Conservation (phyloP, 208 protist genomes). For the Herpetomonas samuelpessoai region DNA sequence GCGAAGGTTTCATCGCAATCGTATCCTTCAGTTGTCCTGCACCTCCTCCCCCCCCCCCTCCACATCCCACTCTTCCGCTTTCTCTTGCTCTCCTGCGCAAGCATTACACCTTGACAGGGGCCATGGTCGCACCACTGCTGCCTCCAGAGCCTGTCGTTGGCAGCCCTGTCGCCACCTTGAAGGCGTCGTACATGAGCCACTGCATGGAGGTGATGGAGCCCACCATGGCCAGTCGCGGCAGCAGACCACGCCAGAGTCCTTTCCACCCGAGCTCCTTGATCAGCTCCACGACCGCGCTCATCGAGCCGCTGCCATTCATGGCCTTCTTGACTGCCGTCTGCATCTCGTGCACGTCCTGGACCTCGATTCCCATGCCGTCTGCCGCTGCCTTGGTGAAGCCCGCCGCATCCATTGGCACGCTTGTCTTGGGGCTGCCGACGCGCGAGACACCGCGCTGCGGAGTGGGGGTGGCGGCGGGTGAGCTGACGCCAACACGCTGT, state of each 20-base stretch:
- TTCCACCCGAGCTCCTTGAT: slow-evolving; percentile 32
- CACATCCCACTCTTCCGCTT: no score
- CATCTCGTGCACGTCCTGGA: no score
- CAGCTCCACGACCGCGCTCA: slow-evolving; percentile 13
- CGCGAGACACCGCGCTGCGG: background rate
- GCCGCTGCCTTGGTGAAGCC: no score
- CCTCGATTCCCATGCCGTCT: no score
- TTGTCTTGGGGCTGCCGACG: background rate
- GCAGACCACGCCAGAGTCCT: slow-evolving; percentile 80
- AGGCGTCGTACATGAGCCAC: slow-evolving; percentile 93
- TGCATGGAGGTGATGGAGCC: slow-evolving; percentile 92
- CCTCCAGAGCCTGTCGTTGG: slow-evolving; percentile 31
- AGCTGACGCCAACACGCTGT: slow-evolving; percentile 22
- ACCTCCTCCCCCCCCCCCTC: no score
- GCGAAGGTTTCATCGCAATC: no score
- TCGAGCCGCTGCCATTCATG: background rate
- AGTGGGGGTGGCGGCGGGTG: no score
- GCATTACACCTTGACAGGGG: no score
- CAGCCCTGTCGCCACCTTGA: slow-evolving; percentile 72
- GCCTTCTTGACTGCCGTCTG: background rate
- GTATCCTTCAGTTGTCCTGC: no score
- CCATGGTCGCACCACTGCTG: background rate
- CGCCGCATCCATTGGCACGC: background rate
- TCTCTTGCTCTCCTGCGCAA: no score
- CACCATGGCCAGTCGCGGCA: slow-evolving; percentile 93